Conservation (phyloP, 352 stramenopile genomes). For the Phytophthora foliorum region DNA sequence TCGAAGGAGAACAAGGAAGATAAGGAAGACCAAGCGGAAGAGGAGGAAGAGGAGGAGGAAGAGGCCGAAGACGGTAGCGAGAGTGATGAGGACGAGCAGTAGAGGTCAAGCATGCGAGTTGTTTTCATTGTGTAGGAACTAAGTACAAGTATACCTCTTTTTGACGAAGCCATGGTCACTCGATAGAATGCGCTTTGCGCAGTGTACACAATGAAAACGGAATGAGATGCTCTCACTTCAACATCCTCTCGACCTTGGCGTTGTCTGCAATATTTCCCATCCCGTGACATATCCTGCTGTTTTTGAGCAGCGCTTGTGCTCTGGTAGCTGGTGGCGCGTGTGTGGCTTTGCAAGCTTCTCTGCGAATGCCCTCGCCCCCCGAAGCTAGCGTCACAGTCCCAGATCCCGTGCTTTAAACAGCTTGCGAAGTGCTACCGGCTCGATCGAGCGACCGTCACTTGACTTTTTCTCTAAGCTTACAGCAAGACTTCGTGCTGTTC, state of each 20-base stretch:
- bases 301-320: constrained; percentile 13
- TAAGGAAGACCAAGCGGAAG: constrained; percentile 15
- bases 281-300: constrained; percentile 24
- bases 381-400: constrained; percentile 17
- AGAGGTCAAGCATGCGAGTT: neutral
- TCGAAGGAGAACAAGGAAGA: constrained; percentile 13
- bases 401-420: constrained; percentile 1
- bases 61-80: constrained; percentile 17
- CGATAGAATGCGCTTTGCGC: too few species aligned
- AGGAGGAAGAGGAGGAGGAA: constrained; percentile 27
- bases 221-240: neutral
- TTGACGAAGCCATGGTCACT: constrained; percentile 1
- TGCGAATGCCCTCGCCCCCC: constrained; percentile 6
- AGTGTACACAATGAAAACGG: too few species aligned
- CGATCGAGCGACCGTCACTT: constrained; percentile 10
- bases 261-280: constrained; percentile 20
- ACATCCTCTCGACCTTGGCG: neutral
- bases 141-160: constrained; percentile 14
- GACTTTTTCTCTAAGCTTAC: constrained; percentile 8
- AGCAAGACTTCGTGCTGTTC: constrained; percentile 2
- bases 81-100: constrained; percentile 13
- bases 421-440: constrained; percentile 1
- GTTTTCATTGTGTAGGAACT: constrained; percentile 30
- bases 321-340: constrained; percentile 15
- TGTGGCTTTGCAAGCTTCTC: constrained; percentile 2